Conservation (phyloP, 2,329 filamentous ascomycete genomes). For the Pseudofabraea citricarpa region DNA sequence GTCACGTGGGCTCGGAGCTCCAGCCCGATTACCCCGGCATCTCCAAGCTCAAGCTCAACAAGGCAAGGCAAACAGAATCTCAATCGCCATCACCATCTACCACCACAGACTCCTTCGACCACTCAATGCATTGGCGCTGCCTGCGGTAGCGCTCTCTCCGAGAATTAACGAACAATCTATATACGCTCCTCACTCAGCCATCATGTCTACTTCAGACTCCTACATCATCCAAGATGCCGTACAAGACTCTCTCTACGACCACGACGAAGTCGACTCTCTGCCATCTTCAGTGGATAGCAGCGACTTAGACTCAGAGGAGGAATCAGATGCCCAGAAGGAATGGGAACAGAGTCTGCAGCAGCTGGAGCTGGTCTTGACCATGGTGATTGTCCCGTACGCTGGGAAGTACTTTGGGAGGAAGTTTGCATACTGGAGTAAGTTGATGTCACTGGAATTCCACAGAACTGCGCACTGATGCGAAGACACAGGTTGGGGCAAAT, state of each 20-base stretch:
- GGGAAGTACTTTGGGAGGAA: conserved; percentile 94
- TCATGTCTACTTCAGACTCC: conserved; percentile 24
- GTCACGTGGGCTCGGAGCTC: conserved; percentile 7
- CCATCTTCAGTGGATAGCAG: conserved; percentile 51
- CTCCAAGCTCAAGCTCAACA: background rate
- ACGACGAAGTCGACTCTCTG: conserved; percentile 59
- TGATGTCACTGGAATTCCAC: conserved; percentile 7
- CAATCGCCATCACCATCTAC: background rate
- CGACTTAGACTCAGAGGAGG: conserved; percentile 51
- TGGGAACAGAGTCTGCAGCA: conserved; percentile 95
- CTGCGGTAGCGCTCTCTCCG: conserved; percentile 22
- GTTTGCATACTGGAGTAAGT: conserved; percentile 93
- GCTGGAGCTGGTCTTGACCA: conserved; percentile 84
- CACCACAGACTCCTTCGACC: conserved; percentile 1
- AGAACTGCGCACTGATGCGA: conserved; percentile 6
- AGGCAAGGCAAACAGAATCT: background rate
- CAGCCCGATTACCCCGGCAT: background rate
- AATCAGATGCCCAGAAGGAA: conserved; percentile 86
- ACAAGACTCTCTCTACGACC: conserved; percentile 49
- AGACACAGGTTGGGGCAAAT: conserved; percentile 76
- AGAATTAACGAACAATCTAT: conserved; percentile 3
- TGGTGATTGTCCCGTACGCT: conserved; percentile 89
- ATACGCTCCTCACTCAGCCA: conserved; percentile 3
- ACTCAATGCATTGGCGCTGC: conserved; percentile 21
- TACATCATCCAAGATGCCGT: conserved; percentile 29